These are phyloP conservation scores for Entophlyctis luteolus DNA, from an alignment of 192 early-diverging fungal species.

Conservation along the genomic window DNA sequence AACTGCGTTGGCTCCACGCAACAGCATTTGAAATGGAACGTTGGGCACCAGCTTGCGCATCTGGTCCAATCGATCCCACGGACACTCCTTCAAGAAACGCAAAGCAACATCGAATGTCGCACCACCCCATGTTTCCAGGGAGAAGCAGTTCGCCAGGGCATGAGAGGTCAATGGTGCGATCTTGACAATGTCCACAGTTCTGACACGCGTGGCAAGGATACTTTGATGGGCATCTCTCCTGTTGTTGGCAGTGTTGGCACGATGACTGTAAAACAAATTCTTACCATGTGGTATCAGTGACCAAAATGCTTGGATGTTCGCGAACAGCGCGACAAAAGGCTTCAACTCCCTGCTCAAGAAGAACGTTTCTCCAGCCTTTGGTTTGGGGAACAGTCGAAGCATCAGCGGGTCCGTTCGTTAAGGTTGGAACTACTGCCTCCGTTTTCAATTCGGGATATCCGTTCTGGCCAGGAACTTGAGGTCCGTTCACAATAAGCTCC, in stretches of 20 bases:
- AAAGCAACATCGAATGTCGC: slow-evolving; percentile 96
- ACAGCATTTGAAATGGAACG: slow-evolving; percentile 98
- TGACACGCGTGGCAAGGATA: slow-evolving; percentile 90
- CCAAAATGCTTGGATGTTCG: slow-evolving; percentile 77
- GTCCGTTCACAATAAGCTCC: slow-evolving; percentile 89
- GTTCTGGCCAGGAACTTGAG: slow-evolving; percentile 78
- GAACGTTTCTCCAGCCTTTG: slow-evolving; percentile 84
- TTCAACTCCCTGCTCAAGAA: slow-evolving; percentile 78
- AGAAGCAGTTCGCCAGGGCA: slow-evolving; percentile 81
- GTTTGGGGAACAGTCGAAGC: slow-evolving; percentile 52
- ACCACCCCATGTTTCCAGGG: slow-evolving; percentile 97
- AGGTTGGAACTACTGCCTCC: slow-evolving; percentile 62
- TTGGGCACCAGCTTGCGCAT: slow-evolving; percentile 87
- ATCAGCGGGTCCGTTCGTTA: slow-evolving; percentile 34
- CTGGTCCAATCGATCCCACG: slow-evolving; percentile 87
- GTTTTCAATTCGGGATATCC: slow-evolving; percentile 59
- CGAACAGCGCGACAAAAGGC: slow-evolving; percentile 91
- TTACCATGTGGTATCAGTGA: slow-evolving; percentile 98
- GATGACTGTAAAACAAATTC: too few relatives aligned
- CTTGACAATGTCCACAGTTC: slow-evolving; percentile 88
- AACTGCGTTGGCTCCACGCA: slow-evolving; percentile 96
- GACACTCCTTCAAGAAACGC: slow-evolving; percentile 94
- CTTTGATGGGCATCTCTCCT: slow-evolving; percentile 85
- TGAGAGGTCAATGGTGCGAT: slow-evolving; percentile 87
- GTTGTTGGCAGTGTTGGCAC: too few relatives aligned